These are phyloP conservation scores for Iberis pinnata DNA, from an alignment of 345 rosid species.

Conservation along the genomic window DNA sequence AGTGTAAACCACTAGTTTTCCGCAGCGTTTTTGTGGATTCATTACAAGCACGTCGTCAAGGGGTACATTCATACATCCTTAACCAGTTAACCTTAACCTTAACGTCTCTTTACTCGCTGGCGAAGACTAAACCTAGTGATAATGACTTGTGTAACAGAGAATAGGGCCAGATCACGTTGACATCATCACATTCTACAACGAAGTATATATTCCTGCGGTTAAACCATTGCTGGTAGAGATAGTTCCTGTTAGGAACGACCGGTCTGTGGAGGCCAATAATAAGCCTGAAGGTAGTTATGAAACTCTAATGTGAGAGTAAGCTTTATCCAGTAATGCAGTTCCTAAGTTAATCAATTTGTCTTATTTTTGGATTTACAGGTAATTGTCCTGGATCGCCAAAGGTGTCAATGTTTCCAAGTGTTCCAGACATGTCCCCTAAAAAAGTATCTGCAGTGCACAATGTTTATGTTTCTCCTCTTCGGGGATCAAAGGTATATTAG, in stretches of 20 bases:
- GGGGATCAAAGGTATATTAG: slow-evolving; percentile 74
- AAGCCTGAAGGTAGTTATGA: slow-evolving; percentile 47
- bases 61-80: slow-evolving; percentile 23
- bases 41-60: slow-evolving; percentile 48
- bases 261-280: slow-evolving; percentile 45
- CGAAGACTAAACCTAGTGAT: slow-evolving; percentile 25
- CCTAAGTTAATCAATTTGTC: slow-evolving; percentile 7
- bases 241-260: slow-evolving; percentile 49
- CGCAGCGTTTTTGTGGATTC: slow-evolving; percentile 76
- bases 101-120: slow-evolving; percentile 2
- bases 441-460: slow-evolving; percentile 85
- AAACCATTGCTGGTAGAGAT: slow-evolving; percentile 83
- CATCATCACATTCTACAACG: slow-evolving; percentile 88
- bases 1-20: slow-evolving; percentile 85
- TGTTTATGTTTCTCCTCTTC: slow-evolving; percentile 89
- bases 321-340: slow-evolving; percentile 2
- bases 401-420: slow-evolving; percentile 68
- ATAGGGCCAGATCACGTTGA: slow-evolving; percentile 82
- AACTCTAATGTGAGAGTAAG: slow-evolving; percentile 5
- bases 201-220: slow-evolving; percentile 67
- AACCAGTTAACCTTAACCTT: background rate
- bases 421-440: slow-evolving; percentile 97
- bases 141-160: slow-evolving; percentile 47
- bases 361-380: slow-evolving; percentile 38
- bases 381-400: slow-evolving; percentile 86